These are phyloP conservation scores for Scheffersomyces ergatensis DNA, from an alignment of 805 yeast genomes.

Conservation along the genomic window DNA sequence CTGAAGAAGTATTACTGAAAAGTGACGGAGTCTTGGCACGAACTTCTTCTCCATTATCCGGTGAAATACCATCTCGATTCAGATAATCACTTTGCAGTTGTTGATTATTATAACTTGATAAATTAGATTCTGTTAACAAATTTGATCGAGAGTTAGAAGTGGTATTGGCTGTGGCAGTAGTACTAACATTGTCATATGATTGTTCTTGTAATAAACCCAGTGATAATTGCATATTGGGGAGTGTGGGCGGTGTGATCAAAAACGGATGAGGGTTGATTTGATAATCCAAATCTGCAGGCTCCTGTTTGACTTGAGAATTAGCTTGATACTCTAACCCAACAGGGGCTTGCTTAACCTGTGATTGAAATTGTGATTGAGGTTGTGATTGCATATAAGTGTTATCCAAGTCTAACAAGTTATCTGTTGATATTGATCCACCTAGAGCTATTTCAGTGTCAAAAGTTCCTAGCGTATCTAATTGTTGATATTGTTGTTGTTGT, in stretches of 20 bases:
- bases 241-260: constrained; percentile 7
- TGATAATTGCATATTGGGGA: neutral
- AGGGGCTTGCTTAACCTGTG: no score
- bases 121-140: constrained; percentile 13
- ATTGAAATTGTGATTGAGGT: neutral
- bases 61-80: constrained; percentile 30
- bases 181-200: neutral
- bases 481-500: neutral
- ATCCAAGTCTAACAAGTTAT: constrained; percentile 22
- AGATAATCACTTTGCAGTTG: neutral
- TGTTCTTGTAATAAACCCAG: neutral
- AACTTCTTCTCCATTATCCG: constrained; percentile 5
- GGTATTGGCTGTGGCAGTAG: constrained; percentile 2
- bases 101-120: constrained; percentile 15
- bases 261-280: constrained; percentile 1
- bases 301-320: neutral
- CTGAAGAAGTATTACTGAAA: constrained; percentile 43
- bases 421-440: constrained; percentile 37
- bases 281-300: constrained; percentile 4
- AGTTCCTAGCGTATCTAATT: constrained; percentile 1
- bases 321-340: no score
- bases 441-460: constrained; percentile 27
- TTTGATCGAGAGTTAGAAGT: neutral
- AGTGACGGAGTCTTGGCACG: constrained; percentile 51
- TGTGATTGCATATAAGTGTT: constrained; percentile 5